Conservation (phyloP, 306 rosid genomes). For the Ziziphus jujuba region DNA sequence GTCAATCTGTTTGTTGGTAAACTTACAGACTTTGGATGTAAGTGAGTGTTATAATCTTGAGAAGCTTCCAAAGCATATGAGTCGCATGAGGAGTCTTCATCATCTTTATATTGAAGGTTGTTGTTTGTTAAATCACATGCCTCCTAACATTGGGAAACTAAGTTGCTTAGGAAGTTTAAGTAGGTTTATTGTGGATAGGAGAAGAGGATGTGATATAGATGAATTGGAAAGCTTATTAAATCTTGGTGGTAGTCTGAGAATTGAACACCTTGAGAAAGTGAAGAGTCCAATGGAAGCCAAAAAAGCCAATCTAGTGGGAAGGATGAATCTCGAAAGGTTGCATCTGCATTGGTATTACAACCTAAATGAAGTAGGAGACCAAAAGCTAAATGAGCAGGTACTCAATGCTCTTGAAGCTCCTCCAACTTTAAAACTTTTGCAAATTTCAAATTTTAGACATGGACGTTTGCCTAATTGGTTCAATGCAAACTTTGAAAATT, state of each 20-base stretch:
- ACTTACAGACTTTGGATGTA: constrained; percentile 1
- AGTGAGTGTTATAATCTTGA: neutral
- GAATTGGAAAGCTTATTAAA: too few relatives aligned
- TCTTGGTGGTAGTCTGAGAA: too few relatives aligned
- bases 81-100: constrained; percentile 6
- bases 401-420: constrained; percentile 6
- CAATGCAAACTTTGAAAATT: neutral
- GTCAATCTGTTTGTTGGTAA: neutral
- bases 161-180: too few relatives aligned
- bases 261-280: too few relatives aligned
- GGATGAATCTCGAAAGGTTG: constrained; percentile 1
- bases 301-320: neutral
- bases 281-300: too few relatives aligned
- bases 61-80: neutral
- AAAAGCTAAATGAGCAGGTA: neutral
- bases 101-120: neutral
- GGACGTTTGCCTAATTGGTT: constrained; percentile 3
- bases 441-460: neutral
- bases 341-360: neutral
- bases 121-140: too few relatives aligned
- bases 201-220: too few relatives aligned
- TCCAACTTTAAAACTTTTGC: neutral
- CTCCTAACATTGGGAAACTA: too few relatives aligned
- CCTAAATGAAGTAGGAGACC: neutral
- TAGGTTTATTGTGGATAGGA: too few relatives aligned